Percentiles rank a stretch among this genome's conserved stretches.
Conservation (phyloP, 2,329 filamentous ascomycete species). For the Colletotrichum graminicola region DNA sequence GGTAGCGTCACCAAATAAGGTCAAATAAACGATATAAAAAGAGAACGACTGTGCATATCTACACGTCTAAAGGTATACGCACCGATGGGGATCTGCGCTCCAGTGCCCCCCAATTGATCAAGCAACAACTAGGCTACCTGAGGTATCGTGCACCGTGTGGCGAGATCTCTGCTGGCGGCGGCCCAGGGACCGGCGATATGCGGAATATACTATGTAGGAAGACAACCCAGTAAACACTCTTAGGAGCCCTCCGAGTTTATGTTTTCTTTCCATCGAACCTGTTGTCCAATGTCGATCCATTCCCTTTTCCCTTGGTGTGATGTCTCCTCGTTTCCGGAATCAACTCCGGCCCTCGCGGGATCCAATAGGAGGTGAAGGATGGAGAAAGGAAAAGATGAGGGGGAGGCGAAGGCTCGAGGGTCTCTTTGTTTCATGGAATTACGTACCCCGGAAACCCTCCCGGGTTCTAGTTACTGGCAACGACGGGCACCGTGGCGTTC, state of each 20-base stretch:
- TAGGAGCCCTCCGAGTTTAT: not conserved
- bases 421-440: conserved; percentile 21
- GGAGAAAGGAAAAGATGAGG: not conserved
- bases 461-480: not conserved
- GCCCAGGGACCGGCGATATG: not conserved
- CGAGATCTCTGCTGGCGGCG: not conserved
- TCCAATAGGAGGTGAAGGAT: conserved; percentile 12
- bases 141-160: not conserved
- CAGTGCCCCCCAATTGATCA: too few species aligned
- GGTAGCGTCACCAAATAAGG: not conserved
- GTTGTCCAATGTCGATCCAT: not conserved
- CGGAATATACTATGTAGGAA: too few species aligned
- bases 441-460: conserved; percentile 16
- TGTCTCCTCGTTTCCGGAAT: conserved; percentile 14
- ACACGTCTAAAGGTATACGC: not conserved
- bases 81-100: not conserved
- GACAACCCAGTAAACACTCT: not conserved
- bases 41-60: not conserved
- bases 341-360: conserved; percentile 5
- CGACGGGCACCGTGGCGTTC: conserved; percentile 16
- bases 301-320: not conserved
- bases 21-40: not conserved
- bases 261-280: not conserved
- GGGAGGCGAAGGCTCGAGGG: conserved; percentile 17
- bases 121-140: not conserved